phyloP scores from a whole-genome alignment of 345 rosid genomes.

The Syzygium jambos region DNA sequence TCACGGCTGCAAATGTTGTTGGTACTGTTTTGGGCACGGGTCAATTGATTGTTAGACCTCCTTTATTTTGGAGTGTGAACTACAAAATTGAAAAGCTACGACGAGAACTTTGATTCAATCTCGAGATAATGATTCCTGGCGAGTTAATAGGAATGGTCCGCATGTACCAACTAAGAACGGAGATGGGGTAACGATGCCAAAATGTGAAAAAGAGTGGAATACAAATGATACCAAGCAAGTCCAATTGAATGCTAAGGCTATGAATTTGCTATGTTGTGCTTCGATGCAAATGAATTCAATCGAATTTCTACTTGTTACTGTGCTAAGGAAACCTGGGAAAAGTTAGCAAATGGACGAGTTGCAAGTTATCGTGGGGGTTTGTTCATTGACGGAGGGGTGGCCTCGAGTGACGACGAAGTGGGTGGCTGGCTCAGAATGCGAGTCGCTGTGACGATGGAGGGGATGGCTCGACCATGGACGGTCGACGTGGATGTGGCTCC shows the following conservation, averaged over 20 bases:
- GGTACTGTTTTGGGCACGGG: fast-evolving
- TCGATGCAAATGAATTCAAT: background rate
- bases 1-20: background rate
- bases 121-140: background rate
- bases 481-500: too few species aligned
- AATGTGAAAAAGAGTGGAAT: background rate
- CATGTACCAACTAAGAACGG: background rate
- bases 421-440: too few species aligned
- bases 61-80: background rate
- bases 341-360: background rate
- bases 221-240: background rate
- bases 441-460: too few species aligned
- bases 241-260: background rate
- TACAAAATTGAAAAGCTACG: background rate
- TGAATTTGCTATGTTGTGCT: background rate
- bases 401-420: too few species aligned
- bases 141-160: background rate
- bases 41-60: background rate
- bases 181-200: background rate
- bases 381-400: too few species aligned
- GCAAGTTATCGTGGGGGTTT: too few species aligned
- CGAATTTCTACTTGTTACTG: background rate
- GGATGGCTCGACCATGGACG: too few species aligned
- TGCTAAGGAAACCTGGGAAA: background rate
- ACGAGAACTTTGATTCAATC: background rate